phyloP scores from a whole-genome alignment of 2,329 filamentous ascomycete genomes.

The Clonostachys rosea region DNA sequence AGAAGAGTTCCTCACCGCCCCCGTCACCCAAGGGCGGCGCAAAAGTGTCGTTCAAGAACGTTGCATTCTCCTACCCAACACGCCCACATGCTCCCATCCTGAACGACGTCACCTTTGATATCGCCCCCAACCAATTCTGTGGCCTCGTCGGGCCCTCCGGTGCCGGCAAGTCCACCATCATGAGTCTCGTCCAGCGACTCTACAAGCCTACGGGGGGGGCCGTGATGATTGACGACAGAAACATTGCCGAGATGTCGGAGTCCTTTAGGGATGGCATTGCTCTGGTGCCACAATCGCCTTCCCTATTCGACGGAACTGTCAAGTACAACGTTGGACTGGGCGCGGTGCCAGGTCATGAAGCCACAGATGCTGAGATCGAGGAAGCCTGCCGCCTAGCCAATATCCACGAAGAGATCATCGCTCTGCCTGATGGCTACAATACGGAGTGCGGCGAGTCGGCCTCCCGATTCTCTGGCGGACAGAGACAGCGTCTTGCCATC shows the following conservation, averaged over 20 bases:
- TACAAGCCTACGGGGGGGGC: constrained; percentile 41
- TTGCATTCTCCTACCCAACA: constrained; percentile 35
- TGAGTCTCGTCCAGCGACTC: constrained; percentile 45
- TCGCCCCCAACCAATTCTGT: constrained; percentile 35
- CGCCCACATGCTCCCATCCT: constrained; percentile 27
- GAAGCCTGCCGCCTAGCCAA: constrained; percentile 47
- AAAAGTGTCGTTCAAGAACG: constrained; percentile 34
- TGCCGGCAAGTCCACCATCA: constrained; percentile 41
- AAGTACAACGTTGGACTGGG: constrained; percentile 51
- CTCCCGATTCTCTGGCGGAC: constrained; percentile 50
- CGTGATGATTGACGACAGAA: constrained; percentile 38
- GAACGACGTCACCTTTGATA: constrained; percentile 32
- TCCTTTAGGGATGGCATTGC: constrained; percentile 34
- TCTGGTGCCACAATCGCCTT: constrained; percentile 37
- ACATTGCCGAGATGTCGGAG: constrained; percentile 32
- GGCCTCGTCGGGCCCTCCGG: constrained; percentile 41
- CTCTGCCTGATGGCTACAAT: constrained; percentile 46
- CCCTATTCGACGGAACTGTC: constrained; percentile 47
- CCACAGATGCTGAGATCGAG: constrained; percentile 41
- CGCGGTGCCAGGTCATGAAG: constrained; percentile 41
- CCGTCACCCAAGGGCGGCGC: constrained; percentile 20
- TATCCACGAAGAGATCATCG: constrained; percentile 49
- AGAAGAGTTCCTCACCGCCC: constrained; percentile 6
- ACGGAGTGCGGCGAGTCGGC: constrained; percentile 50
- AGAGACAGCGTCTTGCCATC: constrained; percentile 56